These are phyloP conservation scores for Cicer bijugum DNA, from an alignment of 306 rosid species.

Conservation along the genomic window DNA sequence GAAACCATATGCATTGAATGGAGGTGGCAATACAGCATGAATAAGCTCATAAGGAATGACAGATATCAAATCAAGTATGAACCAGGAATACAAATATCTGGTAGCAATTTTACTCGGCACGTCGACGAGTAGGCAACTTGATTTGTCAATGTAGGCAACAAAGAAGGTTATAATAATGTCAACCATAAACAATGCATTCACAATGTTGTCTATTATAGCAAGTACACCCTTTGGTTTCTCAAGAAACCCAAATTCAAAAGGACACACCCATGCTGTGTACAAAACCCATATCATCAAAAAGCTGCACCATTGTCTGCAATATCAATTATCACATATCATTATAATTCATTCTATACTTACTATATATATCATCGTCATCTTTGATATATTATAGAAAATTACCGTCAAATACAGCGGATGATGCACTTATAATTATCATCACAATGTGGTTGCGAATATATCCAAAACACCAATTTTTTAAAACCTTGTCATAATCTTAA, in stretches of 20 bases:
- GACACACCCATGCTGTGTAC: constrained; percentile 82
- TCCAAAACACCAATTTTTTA: no score
- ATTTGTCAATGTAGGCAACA: constrained; percentile 73
- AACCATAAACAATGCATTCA: constrained; percentile 61
- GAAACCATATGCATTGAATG: constrained; percentile 56
- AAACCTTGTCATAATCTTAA: background rate
- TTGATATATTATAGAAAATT: background rate
- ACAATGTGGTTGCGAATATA: no score
- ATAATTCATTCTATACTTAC: background rate
- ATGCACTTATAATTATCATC: no score
- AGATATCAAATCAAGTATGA: constrained; percentile 68
- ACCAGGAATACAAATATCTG: constrained; percentile 66
- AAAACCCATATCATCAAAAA: constrained; percentile 63
- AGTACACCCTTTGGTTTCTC: constrained; percentile 45
- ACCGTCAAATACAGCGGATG: background rate
- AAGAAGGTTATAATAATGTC: constrained; percentile 77
- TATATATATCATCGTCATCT: background rate
- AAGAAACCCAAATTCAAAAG: constrained; percentile 81
- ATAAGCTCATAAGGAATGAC: constrained; percentile 65
- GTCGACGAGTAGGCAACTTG: constrained; percentile 60
- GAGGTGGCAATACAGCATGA: constrained; percentile 47
- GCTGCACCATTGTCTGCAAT: constrained; percentile 64
- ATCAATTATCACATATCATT: background rate
- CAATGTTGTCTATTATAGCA: constrained; percentile 56
- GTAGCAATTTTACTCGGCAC: constrained; percentile 60